Evolutionary conservation across 2,329 filamentous ascomycete genomes (phyloP).

Genomic region (Mariannaea sp.): DNA sequence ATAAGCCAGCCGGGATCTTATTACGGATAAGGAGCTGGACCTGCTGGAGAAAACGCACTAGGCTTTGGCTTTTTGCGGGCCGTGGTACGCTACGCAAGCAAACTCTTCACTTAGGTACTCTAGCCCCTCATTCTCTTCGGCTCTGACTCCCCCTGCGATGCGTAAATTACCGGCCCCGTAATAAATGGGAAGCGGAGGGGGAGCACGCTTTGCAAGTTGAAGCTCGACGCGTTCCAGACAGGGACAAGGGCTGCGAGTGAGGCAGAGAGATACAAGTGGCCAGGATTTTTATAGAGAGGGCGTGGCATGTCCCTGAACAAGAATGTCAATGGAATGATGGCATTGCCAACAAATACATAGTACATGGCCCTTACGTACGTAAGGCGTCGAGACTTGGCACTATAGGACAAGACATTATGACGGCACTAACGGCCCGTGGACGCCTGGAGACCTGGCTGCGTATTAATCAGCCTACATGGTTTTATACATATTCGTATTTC

Average conservation of each 20-base stretch:
- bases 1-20: no score
- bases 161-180: neutral
- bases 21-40: neutral
- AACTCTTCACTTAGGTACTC: no score
- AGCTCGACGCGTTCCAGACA: neutral
- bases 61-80: conserved; percentile 7
- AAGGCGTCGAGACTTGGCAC: neutral
- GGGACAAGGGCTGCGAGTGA: neutral
- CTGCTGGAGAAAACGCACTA: neutral
- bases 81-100: neutral
- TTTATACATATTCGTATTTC: neutral
- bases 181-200: no score
- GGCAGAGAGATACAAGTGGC: neutral
- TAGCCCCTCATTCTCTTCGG: neutral
- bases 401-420: no score
- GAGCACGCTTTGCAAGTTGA: no score
- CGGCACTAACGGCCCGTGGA: no score
- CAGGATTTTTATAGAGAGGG: no score
- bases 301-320: neutral
- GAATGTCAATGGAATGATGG: neutral
- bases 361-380: neutral
- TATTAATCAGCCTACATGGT: no score
- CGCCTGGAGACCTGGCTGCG: no score
- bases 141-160: neutral
- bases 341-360: conserved; percentile 1